phyloP scores from a whole-genome alignment of 805 yeast genomes.

The Candida nemodendra region DNA sequence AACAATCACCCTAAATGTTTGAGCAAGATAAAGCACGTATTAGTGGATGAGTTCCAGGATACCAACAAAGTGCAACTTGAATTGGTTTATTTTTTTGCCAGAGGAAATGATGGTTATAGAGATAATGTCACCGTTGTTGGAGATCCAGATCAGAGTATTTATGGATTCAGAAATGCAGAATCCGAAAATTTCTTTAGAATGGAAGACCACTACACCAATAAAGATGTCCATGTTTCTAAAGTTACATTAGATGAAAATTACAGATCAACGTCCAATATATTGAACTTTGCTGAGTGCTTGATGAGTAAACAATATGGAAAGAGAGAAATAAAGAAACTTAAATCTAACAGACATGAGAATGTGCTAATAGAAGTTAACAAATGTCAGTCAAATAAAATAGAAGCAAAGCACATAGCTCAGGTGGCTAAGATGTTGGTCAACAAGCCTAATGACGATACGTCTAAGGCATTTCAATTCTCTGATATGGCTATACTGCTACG shows the following conservation, averaged over 20 bases:
- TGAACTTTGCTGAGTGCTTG: conserved; percentile 60
- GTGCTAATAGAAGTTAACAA: conserved; percentile 47
- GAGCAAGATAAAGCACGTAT: conserved; percentile 58
- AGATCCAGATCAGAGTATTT: conserved; percentile 94
- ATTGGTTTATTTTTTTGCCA: conserved; percentile 55
- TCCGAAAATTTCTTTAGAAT: conserved; percentile 62
- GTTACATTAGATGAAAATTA: conserved; percentile 67
- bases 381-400: conserved; percentile 44
- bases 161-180: conserved; percentile 82
- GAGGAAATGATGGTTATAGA: conserved; percentile 36
- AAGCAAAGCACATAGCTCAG: conserved; percentile 56
- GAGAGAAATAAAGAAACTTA: conserved; percentile 42
- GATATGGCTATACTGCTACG: conserved; percentile 77
- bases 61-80: conserved; percentile 76
- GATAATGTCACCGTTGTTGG: conserved; percentile 85
- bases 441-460: conserved; percentile 39
- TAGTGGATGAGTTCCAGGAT: conserved; percentile 95
- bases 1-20: conserved; percentile 41
- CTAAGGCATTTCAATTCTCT: conserved; percentile 38
- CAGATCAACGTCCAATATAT: conserved; percentile 69
- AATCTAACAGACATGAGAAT: conserved; percentile 43
- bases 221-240: conserved; percentile 17
- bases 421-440: conserved; percentile 51
- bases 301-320: conserved; percentile 57
- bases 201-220: conserved; percentile 36